phyloP scores from a whole-genome alignment of 2,329 filamentous ascomycete genomes.

The Diaporthe sp. region DNA sequence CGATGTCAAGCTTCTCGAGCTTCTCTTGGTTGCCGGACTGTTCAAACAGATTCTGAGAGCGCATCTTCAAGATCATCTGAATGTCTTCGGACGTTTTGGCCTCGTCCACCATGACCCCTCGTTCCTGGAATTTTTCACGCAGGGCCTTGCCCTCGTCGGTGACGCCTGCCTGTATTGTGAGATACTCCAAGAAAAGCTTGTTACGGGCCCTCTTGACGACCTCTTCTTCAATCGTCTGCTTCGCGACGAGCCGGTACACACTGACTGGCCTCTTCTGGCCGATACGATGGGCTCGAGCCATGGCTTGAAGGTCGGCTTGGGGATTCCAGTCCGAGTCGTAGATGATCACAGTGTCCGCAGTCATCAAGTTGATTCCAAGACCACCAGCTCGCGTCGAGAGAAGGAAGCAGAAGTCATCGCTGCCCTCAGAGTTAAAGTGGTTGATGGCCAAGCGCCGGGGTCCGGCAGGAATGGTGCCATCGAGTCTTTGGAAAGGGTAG shows the following conservation, averaged over 20 bases:
- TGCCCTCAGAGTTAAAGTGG: constrained; percentile 97
- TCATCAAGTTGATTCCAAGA: constrained; percentile 99
- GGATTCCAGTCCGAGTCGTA: constrained; percentile 99
- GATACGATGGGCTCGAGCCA: constrained; percentile 98
- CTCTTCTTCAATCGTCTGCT: constrained; percentile 98
- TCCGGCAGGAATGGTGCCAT: constrained; percentile 92
- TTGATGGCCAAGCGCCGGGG: constrained; percentile 95
- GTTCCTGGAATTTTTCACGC: constrained; percentile 81
- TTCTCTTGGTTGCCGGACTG: constrained; percentile 97
- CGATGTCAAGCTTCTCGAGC: constrained; percentile 96
- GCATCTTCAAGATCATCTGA: constrained; percentile 94
- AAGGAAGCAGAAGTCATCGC: constrained; percentile 95
- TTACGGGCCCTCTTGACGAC: constrained; percentile 96
- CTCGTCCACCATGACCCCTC: constrained; percentile 80
- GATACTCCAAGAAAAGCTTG: constrained; percentile 96
- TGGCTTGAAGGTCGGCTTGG: constrained; percentile 96
- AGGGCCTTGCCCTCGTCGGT: constrained; percentile 93
- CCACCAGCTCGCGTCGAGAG: constrained; percentile 96
- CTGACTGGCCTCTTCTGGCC: constrained; percentile 96
- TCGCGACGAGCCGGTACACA: constrained; percentile 95
- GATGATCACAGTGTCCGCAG: constrained; percentile 95
- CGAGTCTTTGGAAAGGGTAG: constrained; percentile 95
- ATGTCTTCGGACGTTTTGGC: constrained; percentile 95
- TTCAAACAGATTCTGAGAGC: constrained; percentile 99
- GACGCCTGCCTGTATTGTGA: constrained; percentile 96